Percentiles rank a stretch among this genome's conserved stretches.
These are phyloP conservation scores for Hypseocharis bilobata DNA, from an alignment of 441 rosid genomes.

Conservation along the genomic window DNA sequence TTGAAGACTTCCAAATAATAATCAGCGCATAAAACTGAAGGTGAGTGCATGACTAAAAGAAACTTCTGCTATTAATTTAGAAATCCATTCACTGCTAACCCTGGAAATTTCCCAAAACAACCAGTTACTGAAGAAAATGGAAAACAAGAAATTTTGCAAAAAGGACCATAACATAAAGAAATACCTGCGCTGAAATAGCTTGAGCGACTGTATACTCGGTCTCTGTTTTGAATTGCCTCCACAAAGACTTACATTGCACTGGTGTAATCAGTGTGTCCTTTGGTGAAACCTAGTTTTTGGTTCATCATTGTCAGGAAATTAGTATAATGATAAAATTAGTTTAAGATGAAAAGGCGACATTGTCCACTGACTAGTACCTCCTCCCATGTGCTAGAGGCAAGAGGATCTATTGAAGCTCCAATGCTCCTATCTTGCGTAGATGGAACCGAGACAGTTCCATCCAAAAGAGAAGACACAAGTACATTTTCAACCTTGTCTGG, in stretches of 20 bases:
- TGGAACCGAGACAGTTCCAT: constrained; percentile 33
- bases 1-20: not conserved
- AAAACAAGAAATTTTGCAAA: not conserved
- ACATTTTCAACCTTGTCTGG: constrained; percentile 49
- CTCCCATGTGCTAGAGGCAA: constrained; percentile 67
- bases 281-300: constrained; percentile 41
- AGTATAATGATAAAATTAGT: not conserved
- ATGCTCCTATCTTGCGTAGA: constrained; percentile 40
- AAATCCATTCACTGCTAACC: not conserved
- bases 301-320: constrained; percentile 17
- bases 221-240: constrained; percentile 74
- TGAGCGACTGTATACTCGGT: constrained; percentile 63
- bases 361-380: constrained; percentile 36
- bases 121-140: not conserved
- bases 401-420: constrained; percentile 44
- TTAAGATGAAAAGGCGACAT: not conserved
- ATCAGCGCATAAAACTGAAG: not conserved
- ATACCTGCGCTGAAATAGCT: constrained; percentile 77
- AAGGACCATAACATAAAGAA: not conserved
- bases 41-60: not conserved
- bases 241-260: constrained; percentile 59
- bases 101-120: not conserved
- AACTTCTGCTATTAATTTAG: too few species aligned
- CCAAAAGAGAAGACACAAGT: constrained; percentile 51
- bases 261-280: constrained; percentile 54